Percentiles rank a stretch among this genome's conserved stretches.
These are phyloP conservation scores for Pleurotus tuoliensis DNA, from an alignment of 768 basidiomycete species.

Conservation along the genomic window DNA sequence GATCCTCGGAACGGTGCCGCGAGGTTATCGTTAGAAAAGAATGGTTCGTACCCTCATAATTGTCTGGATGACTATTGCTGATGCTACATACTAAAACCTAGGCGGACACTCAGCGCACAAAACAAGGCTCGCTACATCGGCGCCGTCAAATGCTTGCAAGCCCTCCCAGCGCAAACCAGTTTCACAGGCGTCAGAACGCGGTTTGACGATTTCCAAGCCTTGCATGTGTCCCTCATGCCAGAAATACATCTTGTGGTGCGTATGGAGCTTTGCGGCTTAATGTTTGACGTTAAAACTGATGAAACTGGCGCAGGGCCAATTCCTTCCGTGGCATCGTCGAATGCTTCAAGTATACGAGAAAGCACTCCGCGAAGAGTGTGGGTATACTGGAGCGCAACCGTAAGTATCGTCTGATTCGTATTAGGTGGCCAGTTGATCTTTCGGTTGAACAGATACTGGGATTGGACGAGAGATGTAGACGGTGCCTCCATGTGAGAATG, in stretches of 20 bases:
- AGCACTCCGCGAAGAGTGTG: constrained; percentile 31
- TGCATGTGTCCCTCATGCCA: constrained; percentile 27
- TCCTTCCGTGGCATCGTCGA: constrained; percentile 35
- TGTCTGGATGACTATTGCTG: too few species aligned
- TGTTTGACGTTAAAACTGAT: too few species aligned
- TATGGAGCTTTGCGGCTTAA: too few species aligned
- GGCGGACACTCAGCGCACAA: background rate
- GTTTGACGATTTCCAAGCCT: constrained; percentile 36
- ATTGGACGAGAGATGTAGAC: constrained; percentile 34
- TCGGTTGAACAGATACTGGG: constrained; percentile 30
- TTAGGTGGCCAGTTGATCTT: background rate
- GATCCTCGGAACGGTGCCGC: background rate
- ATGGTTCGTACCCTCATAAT: background rate
- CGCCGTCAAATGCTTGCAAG: constrained; percentile 18
- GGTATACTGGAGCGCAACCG: constrained; percentile 30
- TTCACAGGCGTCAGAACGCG: constrained; percentile 23
- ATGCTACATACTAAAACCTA: background rate
- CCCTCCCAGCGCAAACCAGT: constrained; percentile 19
- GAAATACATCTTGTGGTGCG: constrained; percentile 31
- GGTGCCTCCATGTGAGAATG: constrained; percentile 14
- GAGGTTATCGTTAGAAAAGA: background rate
- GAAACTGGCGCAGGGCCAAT: constrained; percentile 23
- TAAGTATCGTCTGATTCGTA: constrained; percentile 13
- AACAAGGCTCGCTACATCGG: constrained; percentile 1
- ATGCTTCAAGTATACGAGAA: constrained; percentile 26